Evolutionary conservation across 1,139 yeast species (phyloP).

Genomic region (Suhomyces kunorum): DNA sequence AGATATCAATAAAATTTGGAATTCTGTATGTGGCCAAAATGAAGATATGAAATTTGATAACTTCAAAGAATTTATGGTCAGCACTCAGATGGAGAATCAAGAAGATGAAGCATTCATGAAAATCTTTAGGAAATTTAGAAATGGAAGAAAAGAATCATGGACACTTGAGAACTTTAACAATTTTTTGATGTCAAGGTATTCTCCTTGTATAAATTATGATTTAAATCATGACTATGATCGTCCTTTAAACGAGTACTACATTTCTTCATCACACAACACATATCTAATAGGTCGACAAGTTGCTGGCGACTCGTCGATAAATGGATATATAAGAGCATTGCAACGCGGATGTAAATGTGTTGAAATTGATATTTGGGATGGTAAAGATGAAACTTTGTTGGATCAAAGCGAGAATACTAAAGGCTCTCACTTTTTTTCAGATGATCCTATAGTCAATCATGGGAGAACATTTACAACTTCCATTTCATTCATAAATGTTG

Average conservation of each 20-base stretch:
- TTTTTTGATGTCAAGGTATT: constrained; percentile 50
- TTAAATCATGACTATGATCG: constrained; percentile 42
- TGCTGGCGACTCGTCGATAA: constrained; percentile 89
- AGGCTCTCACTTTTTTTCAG: constrained; percentile 7
- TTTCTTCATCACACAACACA: constrained; percentile 94
- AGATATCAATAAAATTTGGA: constrained; percentile 36
- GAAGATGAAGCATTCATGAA: constrained; percentile 29
- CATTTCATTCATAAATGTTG: constrained; percentile 67
- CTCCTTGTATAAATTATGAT: constrained; percentile 33
- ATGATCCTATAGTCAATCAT: constrained; percentile 85
- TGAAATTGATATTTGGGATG: constrained; percentile 96
- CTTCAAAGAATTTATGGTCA: constrained; percentile 49
- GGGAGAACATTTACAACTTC: constrained; percentile 81
- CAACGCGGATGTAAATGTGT: constrained; percentile 92
- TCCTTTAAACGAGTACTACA: constrained; percentile 83
- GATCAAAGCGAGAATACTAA: neutral
- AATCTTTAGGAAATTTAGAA: constrained; percentile 49
- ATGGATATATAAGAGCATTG: constrained; percentile 84
- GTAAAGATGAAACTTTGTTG: constrained; percentile 28
- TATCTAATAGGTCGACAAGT: constrained; percentile 86
- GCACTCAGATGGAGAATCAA: constrained; percentile 52
- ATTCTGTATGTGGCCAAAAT: constrained; percentile 25
- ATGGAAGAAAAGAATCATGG: constrained; percentile 32
- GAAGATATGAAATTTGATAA: constrained; percentile 44
- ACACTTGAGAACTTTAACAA: constrained; percentile 53